phyloP scores from a whole-genome alignment of 2,329 filamentous ascomycete species.

The Ceratocystis papillata region DNA sequence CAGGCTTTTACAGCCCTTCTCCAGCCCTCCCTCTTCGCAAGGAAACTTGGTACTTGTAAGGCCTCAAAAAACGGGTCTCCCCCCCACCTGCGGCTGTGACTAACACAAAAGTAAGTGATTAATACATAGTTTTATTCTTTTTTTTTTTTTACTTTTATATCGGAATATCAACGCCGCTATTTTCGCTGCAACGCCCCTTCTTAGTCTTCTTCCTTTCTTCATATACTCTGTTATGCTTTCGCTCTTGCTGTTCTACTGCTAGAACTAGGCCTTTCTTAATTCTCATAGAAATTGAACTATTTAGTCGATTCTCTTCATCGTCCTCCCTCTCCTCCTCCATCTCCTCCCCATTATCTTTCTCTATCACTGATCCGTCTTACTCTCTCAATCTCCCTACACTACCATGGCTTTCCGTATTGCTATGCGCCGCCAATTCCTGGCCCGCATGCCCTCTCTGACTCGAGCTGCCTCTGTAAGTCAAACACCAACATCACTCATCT shows the following conservation, averaged over 20 bases:
- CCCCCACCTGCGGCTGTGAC: constrained; percentile 17
- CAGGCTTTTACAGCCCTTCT: not conserved
- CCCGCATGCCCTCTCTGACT: constrained; percentile 30
- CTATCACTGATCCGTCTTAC: not conserved
- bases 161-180: constrained; percentile 22
- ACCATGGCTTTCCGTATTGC: constrained; percentile 36
- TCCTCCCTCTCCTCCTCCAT: not conserved
- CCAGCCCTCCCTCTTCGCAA: too few relatives aligned
- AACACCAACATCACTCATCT: not conserved
- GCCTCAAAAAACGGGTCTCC: constrained; percentile 5
- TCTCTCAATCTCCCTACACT: not conserved
- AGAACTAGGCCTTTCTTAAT: constrained; percentile 1
- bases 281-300: not conserved
- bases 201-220: constrained; percentile 5
- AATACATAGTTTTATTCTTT: not conserved
- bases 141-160: constrained; percentile 4
- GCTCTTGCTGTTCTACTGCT: not conserved
- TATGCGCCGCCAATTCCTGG: constrained; percentile 33
- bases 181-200: not conserved
- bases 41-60: too few relatives aligned
- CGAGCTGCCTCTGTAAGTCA: constrained; percentile 32
- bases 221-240: not conserved
- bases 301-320: too few relatives aligned
- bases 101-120: constrained; percentile 16
- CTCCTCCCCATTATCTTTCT: constrained; percentile 18